Base-by-base conservation (phyloP, 1,139 yeast species). In the Nadsonia starkeyi-henricii region DNA sequence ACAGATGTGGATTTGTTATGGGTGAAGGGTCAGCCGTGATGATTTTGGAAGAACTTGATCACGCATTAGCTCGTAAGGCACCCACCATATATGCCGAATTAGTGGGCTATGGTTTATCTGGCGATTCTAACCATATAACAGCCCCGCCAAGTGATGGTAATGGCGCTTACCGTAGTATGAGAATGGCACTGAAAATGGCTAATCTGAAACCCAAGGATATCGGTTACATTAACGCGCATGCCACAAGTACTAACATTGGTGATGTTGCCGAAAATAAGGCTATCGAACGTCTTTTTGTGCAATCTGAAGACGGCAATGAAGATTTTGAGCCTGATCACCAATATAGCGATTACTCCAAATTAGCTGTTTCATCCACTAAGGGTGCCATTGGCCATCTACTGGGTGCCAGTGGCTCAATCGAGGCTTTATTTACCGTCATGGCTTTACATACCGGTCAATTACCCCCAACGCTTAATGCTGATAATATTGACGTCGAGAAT, bases 381-480 rank as follows among this genome's bases (percentile, higher is more conserved):
- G 94, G 96, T 0, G 78, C 96, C 0, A 81, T 85, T 45, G 99
- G 99, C 1, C 99, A 93, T 64, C 69, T 91, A 41, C 69, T 93
- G 36, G 98, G 98, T 1, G 98, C 96, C 0, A 94, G 98, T 0
- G 99, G 98, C 2, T 81, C 96, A 0, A 86, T 91, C 3, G 99
- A 93, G 60, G 78, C 95, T 3, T 77, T 88, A 1, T 85, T 85
- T 62, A 80, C 96, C 0, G 67, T 88, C 1, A 62, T 79, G 58
- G 79, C 96, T 0, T 58, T 89, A 42, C 62, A 75, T 48, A 63
- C 77, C 13, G 72, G 74, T 21, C 59, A 69, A 2, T 58, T 85
- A 2, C 97, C 98, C 1, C 94, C 95, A 3, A 88, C 95, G 0
- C 64, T 83, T 51, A 91, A 91, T 60, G 72, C 88, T 52, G 69